Base-by-base conservation (phyloP, 2,329 filamentous ascomycete species). In the Diaporthe caulivora region DNA sequence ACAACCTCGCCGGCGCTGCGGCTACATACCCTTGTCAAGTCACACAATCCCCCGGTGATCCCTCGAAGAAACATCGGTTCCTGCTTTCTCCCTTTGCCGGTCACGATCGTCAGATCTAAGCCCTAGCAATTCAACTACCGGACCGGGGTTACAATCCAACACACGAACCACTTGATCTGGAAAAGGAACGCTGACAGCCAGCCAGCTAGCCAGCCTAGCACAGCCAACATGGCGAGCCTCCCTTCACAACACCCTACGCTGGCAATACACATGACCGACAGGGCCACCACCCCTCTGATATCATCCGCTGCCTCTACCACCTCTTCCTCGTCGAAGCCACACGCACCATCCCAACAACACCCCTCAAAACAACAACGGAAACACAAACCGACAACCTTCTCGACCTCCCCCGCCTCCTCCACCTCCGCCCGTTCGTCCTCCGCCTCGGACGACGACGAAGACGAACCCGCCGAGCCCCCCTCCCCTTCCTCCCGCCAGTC, bases 251-350 rank as follows among this genome's bases (percentile, higher is more conserved):
- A 88, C 80, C 87, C 88, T 47, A 80, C 83, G 73, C 84, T 90
- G 70, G 84, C 87, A 76, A 84, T 90, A 75, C 88, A 90, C 83
- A 86, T 92, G 74, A 86, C 88, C 76, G 90, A 91, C 84, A 82
- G 86, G 74, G 82, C 87, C 74, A 86, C 90, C 76, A 89, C 87
- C 6, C 88, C 90, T 42, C 85, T 92, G 76, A 85, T 92, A 78
- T 88, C 87, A 26, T 89, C 87, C 37, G 86, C 87, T 72, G 77
- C 78, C 34, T 75, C 79, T 15, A 0, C 65, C 3, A 29, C 57
- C 11, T 31, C 70, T 37, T 31, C 64, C 26, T 82, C 81, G 69
- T 83, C 83, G 29, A 81, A 81, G 70, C 80, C 81, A 9, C 85
- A 86, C n/a, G 3, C 11, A 71, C 84, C 17, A 8, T 42, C 29